Conservation (phyloP, 768 basidiomycete species). For the Solioccasus polychromus region DNA sequence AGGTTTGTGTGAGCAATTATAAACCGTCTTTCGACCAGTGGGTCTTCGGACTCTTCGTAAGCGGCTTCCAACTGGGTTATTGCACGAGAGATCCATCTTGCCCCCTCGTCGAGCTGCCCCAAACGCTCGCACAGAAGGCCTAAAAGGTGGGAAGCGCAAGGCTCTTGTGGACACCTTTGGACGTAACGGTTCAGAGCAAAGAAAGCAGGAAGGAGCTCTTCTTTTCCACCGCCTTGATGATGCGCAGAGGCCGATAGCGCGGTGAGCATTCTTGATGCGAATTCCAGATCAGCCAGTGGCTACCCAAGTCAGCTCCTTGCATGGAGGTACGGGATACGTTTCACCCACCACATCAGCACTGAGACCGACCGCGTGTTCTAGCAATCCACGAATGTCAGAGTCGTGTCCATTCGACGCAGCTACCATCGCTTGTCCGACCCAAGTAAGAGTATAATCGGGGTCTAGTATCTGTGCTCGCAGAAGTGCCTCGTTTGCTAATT, state of each 20-base stretch:
- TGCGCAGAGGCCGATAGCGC: conserved; percentile 25
- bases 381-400: conserved; percentile 60
- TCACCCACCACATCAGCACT: conserved; percentile 51
- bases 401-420: conserved; percentile 58
- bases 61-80: conserved; percentile 75
- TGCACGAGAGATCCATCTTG: conserved; percentile 53
- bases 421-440: conserved; percentile 86
- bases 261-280: conserved; percentile 58
- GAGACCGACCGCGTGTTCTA: conserved; percentile 71
- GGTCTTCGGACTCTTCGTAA: conserved; percentile 87
- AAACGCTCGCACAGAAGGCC: conserved; percentile 84
- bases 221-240: conserved; percentile 27
- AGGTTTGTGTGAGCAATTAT: conserved; percentile 79
- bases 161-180: conserved; percentile 62
- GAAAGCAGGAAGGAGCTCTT: conserved; percentile 70
- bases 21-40: conserved; percentile 73
- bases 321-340: not conserved
- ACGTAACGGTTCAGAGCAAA: conserved; percentile 79
- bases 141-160: conserved; percentile 77
- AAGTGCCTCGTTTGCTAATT: conserved; percentile 84
- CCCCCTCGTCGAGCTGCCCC: conserved; percentile 63
- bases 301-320: conserved; percentile 31
- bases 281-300: conserved; percentile 82
- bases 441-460: conserved; percentile 83
- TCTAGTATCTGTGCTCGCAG: conserved; percentile 87